Evolutionary conservation across 2,329 filamentous ascomycete species (phyloP).

Genomic region (Polytolypa hystricis): DNA sequence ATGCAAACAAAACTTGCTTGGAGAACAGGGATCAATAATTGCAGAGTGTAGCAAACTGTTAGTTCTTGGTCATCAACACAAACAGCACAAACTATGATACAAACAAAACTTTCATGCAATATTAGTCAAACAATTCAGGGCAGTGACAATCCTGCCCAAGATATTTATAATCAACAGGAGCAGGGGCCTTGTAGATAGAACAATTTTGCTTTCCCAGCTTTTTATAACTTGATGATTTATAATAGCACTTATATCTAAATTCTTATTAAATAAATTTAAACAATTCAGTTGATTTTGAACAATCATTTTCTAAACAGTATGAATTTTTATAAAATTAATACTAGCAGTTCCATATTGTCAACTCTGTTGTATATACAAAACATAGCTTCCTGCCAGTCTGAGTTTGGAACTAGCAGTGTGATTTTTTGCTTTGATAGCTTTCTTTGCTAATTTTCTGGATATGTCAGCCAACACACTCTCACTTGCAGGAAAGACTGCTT

Average conservation of each 20-base stretch:
- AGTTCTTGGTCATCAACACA: not conserved
- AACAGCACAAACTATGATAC: not conserved
- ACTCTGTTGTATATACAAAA: too few relatives aligned
- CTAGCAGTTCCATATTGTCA: too few relatives aligned
- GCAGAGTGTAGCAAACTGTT: not conserved
- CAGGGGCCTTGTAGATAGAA: not conserved
- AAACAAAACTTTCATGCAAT: not conserved
- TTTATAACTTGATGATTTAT: conserved; percentile 3
- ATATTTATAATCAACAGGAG: not conserved
- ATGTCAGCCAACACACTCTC: conserved; percentile 16
- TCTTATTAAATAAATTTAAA: too few relatives aligned
- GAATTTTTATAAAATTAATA: too few relatives aligned
- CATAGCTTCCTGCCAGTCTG: too few relatives aligned
- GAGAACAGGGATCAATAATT: not conserved
- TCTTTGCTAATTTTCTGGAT: too few relatives aligned
- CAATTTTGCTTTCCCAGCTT: conserved; percentile 1
- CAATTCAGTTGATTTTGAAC: too few relatives aligned
- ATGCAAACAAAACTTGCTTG: not conserved
- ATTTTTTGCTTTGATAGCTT: too few relatives aligned
- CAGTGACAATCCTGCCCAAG: not conserved
- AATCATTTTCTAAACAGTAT: too few relatives aligned
- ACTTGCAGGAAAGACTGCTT: conserved; percentile 25
- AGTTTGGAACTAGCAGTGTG: too few relatives aligned
- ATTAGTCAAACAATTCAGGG: not conserved
- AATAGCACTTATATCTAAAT: too few relatives aligned